Evolutionary conservation across 164 flowering plant species (phyloP), one percentile per base, ranked within the genome.

Genomic region (Warburgia ugandensis): DNA sequence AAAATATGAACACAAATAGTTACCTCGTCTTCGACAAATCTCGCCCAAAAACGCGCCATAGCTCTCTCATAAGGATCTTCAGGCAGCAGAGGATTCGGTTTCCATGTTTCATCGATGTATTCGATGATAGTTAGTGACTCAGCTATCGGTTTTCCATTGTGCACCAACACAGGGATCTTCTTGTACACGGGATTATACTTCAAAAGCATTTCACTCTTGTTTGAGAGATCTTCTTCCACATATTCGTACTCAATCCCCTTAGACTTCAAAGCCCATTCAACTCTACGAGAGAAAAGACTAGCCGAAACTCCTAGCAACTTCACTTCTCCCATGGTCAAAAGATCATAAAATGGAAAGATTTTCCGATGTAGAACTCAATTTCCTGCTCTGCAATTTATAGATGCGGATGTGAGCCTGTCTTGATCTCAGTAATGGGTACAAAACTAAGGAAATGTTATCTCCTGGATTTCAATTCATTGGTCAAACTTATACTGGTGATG

Each of bases 81-180:
- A n/a, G n/a, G n/a, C n/a, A n/a, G n/a, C n/a, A n/a, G n/a, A n/a
- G n/a, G n/a, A n/a, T n/a, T n/a, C n/a, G n/a, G n/a, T n/a, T n/a
- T n/a, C n/a, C n/a, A n/a, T n/a, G n/a, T n/a, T n/a, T n/a, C n/a
- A n/a, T n/a, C n/a, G n/a, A n/a, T n/a, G n/a, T n/a, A n/a, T n/a
- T n/a, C n/a, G n/a, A n/a, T n/a, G n/a, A 68, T 68, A 28, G 64
- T 38, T 0, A 57, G 58, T 0, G 69, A 65, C 47, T 69, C 64
- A 0, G 46, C 9, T 1, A 69, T 51, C 20, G 72, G 58, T 39
- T 22, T 61, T 14, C 50, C 66, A 0, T 53, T 35, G 28, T 68
- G 73, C 2, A 68, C 28, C 0, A 56, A 29, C 53, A 49, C 53
- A 0, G 53, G 53, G 3, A 49, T 2, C 30, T 47, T 47, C 26